These are phyloP conservation scores for Mucor irregularis DNA, from an alignment of 371 early-diverging fungal genomes.

Conservation along the genomic window DNA sequence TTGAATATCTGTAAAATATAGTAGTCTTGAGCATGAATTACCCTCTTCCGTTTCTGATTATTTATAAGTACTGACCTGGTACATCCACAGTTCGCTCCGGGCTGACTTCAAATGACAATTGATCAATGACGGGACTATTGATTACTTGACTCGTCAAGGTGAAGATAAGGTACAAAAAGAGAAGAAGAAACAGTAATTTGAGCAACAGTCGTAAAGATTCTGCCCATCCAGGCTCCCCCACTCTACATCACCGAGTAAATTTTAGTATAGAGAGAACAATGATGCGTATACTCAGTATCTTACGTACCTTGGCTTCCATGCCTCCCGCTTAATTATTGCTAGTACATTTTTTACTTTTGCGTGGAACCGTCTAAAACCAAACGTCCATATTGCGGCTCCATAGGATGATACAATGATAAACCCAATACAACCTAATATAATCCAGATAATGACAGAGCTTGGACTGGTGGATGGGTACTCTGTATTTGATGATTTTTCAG, in stretches of 20 bases:
- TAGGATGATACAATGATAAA: neutral
- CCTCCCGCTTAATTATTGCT: neutral
- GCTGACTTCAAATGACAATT: conserved; percentile 2
- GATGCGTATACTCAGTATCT: neutral
- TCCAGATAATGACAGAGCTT: neutral
- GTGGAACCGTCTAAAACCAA: conserved; percentile 2
- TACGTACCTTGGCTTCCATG: conserved; percentile 18
- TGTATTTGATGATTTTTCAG: neutral
- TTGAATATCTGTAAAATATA: conserved; percentile 10
- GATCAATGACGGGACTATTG: conserved; percentile 16
- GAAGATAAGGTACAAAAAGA: conserved; percentile 18
- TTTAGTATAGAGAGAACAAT: neutral
- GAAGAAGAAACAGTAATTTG: conserved; percentile 11
- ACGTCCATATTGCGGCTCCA: neutral
- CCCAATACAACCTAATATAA: conserved; percentile 1
- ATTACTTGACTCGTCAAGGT: conserved; percentile 16
- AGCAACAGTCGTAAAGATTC: conserved; percentile 18
- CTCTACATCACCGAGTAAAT: neutral
- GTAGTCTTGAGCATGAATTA: no score
- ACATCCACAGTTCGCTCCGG: neutral
- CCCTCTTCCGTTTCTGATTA: neutral
- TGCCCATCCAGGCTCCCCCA: conserved; percentile 29
- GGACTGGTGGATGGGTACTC: neutral
- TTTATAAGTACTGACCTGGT: conserved; percentile 6
- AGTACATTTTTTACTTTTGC: neutral